Base-by-base conservation (phyloP, 208 protist species). In the Herpetomonas samuelpessoai region DNA sequence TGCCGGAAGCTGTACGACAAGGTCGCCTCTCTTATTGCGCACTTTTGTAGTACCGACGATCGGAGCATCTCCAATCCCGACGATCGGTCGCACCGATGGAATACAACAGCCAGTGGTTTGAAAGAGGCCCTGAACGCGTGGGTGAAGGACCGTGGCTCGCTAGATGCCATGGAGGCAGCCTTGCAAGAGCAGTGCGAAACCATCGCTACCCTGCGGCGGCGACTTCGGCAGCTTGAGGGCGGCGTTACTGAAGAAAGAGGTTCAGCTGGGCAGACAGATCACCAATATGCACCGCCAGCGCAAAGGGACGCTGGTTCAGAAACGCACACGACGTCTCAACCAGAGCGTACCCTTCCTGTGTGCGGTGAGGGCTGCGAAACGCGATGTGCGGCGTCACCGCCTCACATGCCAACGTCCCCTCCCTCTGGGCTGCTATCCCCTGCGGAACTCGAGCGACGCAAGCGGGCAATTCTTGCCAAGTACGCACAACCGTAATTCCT, bases 381-480 rank as follows among this genome's bases (percentile, higher is more conserved):
- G n/a, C 12, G 19, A 18, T 26, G 9, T 30, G n/a, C n/a, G 24
- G 31, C 49, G 1, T 18, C 49, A 27, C n/a, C 49, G 24, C 9
- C 49, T 30, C 22, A 19, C n/a, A 21, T 53, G 9, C 14, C n/a
- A 10, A 31, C 41, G 7, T 65, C 53, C 0, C 4, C 59, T 2
- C 18, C 56, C 10, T 65, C 71, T 2, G 57, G 55, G 21, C 54
- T 84, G 14, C 55, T 86, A n/a, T 90, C 83, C 2, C 54, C 76
- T 10, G 74, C 71, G 27, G 83, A 83, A 47, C 51, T 91, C 53
- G 79, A 99, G 72, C 82, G 96, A 58, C 81, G 93, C 52, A 81
- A 99, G 48, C 88, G 96, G 58, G 82, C 92, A 26, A 72, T 90
- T 0, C 56, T 98, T 3, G 38, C 76, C 45, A 71, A 73, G 62